Conservation (phyloP, 495 filamentous ascomycete genomes). For the Neurospora sp. region DNA sequence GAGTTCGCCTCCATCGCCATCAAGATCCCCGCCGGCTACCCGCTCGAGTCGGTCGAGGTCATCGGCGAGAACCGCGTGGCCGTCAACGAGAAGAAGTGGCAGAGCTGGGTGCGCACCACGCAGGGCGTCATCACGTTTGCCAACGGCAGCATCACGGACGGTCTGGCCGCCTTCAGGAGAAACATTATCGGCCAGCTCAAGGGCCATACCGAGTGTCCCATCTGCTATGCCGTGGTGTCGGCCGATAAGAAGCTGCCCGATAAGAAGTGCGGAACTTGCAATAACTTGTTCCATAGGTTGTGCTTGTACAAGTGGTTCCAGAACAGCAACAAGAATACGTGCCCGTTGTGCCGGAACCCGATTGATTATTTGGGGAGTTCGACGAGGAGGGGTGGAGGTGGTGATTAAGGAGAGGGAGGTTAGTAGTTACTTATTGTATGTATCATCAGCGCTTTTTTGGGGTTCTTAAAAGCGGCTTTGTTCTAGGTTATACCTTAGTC, state of each 20-base stretch:
- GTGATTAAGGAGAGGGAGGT: not conserved
- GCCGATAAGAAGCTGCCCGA: slow-evolving; percentile 79
- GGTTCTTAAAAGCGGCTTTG: not conserved
- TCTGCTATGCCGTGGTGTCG: slow-evolving; percentile 90
- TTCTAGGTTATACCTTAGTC: not conserved
- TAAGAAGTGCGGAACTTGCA: slow-evolving; percentile 86
- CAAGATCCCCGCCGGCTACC: slow-evolving; percentile 67
- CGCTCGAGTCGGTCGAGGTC: slow-evolving; percentile 68
- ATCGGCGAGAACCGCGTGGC: slow-evolving; percentile 70
- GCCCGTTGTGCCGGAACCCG: slow-evolving; percentile 78
- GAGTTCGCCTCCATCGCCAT: slow-evolving; percentile 69
- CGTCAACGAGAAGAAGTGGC: slow-evolving; percentile 83
- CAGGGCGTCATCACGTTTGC: slow-evolving; percentile 89
- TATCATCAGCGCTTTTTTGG: not conserved
- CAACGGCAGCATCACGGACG: slow-evolving; percentile 76
- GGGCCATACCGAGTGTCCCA: slow-evolving; percentile 90
- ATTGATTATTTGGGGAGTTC: slow-evolving; percentile 51
- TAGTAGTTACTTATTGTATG: not conserved
- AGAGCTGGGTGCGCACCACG: slow-evolving; percentile 70
- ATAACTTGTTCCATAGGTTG: slow-evolving; percentile 80
- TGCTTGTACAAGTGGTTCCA: slow-evolving; percentile 96
- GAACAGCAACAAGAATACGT: slow-evolving; percentile 79
- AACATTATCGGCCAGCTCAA: slow-evolving; percentile 82
- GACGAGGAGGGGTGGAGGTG: slow-evolving; percentile 8
- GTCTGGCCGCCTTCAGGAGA: slow-evolving; percentile 66